Conservation (phyloP, 257 asterid species). For the Verbascum thapsus region DNA sequence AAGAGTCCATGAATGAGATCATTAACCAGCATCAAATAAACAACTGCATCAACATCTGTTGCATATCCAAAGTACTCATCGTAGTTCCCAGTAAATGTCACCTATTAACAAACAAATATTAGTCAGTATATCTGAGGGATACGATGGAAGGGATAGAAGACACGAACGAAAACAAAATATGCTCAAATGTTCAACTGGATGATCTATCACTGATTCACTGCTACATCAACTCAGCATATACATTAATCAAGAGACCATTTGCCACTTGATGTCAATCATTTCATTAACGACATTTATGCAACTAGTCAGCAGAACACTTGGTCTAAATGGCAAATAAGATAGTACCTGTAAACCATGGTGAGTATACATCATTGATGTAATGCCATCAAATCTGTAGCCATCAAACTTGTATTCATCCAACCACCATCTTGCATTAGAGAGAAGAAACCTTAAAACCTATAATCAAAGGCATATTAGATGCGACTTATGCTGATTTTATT, state of each 20-base stretch:
- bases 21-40: conserved; percentile 93
- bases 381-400: conserved; percentile 99
- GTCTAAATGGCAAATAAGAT: conserved; percentile 24
- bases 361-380: conserved; percentile 99
- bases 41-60: conserved; percentile 96
- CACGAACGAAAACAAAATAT: conserved; percentile 16
- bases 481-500: background rate
- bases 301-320: conserved; percentile 11
- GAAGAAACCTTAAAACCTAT: conserved; percentile 92
- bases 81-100: conserved; percentile 91
- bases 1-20: conserved; percentile 92
- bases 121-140: conserved; percentile 24
- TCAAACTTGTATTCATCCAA: conserved; percentile 98
- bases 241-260: conserved; percentile 15
- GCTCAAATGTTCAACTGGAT: conserved; percentile 21
- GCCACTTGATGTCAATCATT: background rate
- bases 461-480: conserved; percentile 28
- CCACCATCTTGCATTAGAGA: conserved; percentile 99
- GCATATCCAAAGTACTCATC: conserved; percentile 77
- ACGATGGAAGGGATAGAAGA: conserved; percentile 21
- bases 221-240: conserved; percentile 13
- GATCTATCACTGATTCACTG: conserved; percentile 9
- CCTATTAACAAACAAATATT: conserved; percentile 49
- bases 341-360: conserved; percentile 94
- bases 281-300: conserved; percentile 26